Percentiles rank a stretch among this genome's conserved stretches.
These are phyloP conservation scores for Penicillium cinerascens DNA, from an alignment of 495 filamentous ascomycete species.

Conservation along the genomic window DNA sequence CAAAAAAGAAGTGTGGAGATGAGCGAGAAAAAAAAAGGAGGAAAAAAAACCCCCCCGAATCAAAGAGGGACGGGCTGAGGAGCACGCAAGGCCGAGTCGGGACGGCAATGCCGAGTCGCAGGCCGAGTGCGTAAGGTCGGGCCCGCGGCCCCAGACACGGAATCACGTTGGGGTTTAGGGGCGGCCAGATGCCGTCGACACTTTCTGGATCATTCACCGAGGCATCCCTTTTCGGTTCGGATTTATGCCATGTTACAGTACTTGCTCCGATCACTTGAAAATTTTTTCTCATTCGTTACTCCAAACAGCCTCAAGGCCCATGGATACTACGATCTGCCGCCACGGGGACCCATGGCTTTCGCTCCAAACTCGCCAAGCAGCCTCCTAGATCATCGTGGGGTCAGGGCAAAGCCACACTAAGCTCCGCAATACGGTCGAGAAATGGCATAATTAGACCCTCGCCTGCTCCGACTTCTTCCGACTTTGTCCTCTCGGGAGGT, in stretches of 20 bases:
- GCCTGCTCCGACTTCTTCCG: constrained; percentile 22
- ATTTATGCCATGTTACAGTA: constrained; percentile 12
- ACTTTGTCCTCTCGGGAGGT: neutral
- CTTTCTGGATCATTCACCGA: constrained; percentile 11
- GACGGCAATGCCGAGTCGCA: constrained; percentile 18
- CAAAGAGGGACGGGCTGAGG: constrained; percentile 8
- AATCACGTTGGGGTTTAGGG: neutral
- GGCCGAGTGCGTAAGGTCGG: constrained; percentile 16
- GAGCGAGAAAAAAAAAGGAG: constrained; percentile 3
- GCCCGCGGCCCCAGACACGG: constrained; percentile 13
- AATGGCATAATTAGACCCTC: constrained; percentile 15
- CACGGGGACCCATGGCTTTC: neutral
- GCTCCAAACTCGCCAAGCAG: constrained; percentile 3
- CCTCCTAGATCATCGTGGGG: constrained; percentile 24
- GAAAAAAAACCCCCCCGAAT: neutral
- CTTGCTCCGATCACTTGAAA: constrained; percentile 11
- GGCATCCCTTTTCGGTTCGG: constrained; percentile 7
- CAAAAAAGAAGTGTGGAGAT: constrained; percentile 8
- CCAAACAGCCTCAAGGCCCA: neutral
- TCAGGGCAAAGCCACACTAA: constrained; percentile 13
- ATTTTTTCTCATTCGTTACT: constrained; percentile 1
- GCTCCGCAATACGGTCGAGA: constrained; percentile 18
- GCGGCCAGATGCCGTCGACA: constrained; percentile 12
- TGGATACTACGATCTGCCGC: neutral
- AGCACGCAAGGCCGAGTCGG: constrained; percentile 21